phyloP scores from a whole-genome alignment of 2,329 filamentous ascomycete species.

The Botrytis paeoniae region DNA sequence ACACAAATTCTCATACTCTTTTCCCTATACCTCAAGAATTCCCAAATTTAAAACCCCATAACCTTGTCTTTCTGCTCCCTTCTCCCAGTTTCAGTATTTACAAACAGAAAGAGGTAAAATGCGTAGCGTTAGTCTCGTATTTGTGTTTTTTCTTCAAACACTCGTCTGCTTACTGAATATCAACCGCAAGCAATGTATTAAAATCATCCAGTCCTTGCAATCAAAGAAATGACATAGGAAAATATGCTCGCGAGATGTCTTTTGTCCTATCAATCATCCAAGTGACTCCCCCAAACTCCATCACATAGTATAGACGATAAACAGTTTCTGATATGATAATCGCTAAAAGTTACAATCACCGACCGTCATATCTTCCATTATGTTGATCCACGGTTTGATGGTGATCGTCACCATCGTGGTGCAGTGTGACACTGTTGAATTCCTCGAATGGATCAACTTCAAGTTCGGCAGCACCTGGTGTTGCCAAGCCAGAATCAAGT shows the following conservation, averaged over 20 bases:
- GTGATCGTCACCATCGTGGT: slow-evolving; percentile 84
- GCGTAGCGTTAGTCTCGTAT: neutral
- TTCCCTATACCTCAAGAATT: slow-evolving; percentile 7
- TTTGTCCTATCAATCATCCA: neutral
- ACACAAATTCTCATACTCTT: slow-evolving; percentile 7
- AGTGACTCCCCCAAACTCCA: neutral
- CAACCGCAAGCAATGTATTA: slow-evolving; percentile 1
- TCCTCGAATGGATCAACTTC: slow-evolving; percentile 90
- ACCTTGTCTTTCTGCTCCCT: slow-evolving; percentile 2
- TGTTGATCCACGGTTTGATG: slow-evolving; percentile 33
- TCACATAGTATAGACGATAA: neutral
- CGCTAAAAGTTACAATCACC: neutral
- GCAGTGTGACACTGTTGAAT: slow-evolving; percentile 96
- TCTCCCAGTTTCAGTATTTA: slow-evolving; percentile 8
- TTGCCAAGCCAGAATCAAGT: slow-evolving; percentile 79
- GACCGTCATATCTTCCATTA: slow-evolving; percentile 35
- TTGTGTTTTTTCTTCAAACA: slow-evolving; percentile 3
- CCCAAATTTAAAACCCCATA: neutral
- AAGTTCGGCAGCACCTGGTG: slow-evolving; percentile 67
- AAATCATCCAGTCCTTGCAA: neutral
- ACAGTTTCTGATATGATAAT: neutral
- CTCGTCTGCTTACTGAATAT: neutral
- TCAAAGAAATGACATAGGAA: neutral
- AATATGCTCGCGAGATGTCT: slow-evolving; percentile 8
- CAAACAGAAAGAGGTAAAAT: slow-evolving; percentile 6